Evolutionary conservation across 2,329 filamentous ascomycete species (phyloP), one percentile per base, ranked within the genome.

Genomic region (Fusarium tupiense): DNA sequence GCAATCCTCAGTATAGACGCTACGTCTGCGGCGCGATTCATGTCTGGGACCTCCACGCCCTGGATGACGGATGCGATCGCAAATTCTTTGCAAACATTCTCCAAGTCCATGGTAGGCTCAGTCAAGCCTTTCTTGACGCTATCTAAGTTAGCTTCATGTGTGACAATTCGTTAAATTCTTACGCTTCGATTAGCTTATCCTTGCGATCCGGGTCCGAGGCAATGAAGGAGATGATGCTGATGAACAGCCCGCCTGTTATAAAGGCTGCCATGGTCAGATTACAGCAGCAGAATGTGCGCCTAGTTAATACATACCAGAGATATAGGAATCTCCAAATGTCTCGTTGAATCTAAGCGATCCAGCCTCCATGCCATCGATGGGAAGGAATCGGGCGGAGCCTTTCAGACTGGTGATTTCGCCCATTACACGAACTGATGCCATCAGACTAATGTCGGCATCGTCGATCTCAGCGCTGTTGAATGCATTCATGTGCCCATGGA

Each of bases 381-480:
- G 22, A n/a, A 54, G 43, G 29, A 53, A 62, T 33, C 5, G 22
- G 7, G 20, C 35, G 2, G 40, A 33, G 16, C 59, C 63, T 29
- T 60, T 53, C 12, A 75, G 10, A 14, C 49, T 64, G 5, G 35
- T 52, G 7, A 33, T 64, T 33, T 66, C 35, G 29, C 58, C 67
- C 38, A 67, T 46, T 3, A 76, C 68, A 12, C 69, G 64, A 19
- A 76, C 61, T 1, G 24, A 49, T 8, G 72, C 26, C 17, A 60
- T 26, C 4, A 70, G 20, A 22, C 53, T 76, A 6, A 74, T 20
- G 8, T 76, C 61, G 1, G 61, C 43, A 19, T 61, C 46, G 22
- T 58, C 54, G 17, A 76, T 66, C 24, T 74, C 63, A 10, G 60
- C 44, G 4, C 37, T 29, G 16, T 71, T 49, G 6, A 76, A 35